Conservation (phyloP, 129 eudicot genomes). For the Cynara cardunculus region DNA sequence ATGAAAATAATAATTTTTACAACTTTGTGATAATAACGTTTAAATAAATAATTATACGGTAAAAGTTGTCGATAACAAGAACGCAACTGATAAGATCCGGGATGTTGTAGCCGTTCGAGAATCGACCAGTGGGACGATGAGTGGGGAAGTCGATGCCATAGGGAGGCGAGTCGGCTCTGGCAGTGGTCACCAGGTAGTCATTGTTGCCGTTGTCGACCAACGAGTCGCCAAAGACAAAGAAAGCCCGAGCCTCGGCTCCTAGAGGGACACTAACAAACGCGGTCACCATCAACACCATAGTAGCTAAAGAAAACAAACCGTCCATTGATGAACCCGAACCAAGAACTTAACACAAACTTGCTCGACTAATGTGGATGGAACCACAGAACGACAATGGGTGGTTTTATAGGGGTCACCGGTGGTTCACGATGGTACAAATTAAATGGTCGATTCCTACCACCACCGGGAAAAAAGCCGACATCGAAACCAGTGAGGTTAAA, state of each 20-base stretch:
- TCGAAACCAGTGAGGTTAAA: constrained; percentile 19
- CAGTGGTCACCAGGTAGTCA: constrained; percentile 55
- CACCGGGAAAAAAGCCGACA: constrained; percentile 12
- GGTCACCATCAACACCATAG: background rate
- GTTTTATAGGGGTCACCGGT: constrained; percentile 14
- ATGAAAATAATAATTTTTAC: background rate
- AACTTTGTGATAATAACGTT: background rate
- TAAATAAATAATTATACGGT: background rate
- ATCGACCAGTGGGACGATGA: constrained; percentile 63
- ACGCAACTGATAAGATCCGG: constrained; percentile 58
- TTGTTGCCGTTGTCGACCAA: constrained; percentile 73
- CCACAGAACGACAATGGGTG: background rate
- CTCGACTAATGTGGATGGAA: constrained; percentile 2
- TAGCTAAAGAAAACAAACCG: constrained; percentile 7
- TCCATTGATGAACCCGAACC: constrained; percentile 18
- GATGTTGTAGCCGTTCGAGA: constrained; percentile 60
- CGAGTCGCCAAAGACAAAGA: constrained; percentile 66
- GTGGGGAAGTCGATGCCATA: constrained; percentile 66
- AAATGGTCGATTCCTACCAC: constrained; percentile 32
- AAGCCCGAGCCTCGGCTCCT: constrained; percentile 39
- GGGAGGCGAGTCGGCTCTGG: constrained; percentile 67
- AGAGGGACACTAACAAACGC: constrained; percentile 20
- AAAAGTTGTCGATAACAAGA: background rate
- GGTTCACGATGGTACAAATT: constrained; percentile 22
- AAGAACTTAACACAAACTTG: background rate